Evolutionary conservation across 495 filamentous ascomycete species (phyloP), one percentile per base, ranked within the genome.

Genomic region (Aspergillus wentii): DNA sequence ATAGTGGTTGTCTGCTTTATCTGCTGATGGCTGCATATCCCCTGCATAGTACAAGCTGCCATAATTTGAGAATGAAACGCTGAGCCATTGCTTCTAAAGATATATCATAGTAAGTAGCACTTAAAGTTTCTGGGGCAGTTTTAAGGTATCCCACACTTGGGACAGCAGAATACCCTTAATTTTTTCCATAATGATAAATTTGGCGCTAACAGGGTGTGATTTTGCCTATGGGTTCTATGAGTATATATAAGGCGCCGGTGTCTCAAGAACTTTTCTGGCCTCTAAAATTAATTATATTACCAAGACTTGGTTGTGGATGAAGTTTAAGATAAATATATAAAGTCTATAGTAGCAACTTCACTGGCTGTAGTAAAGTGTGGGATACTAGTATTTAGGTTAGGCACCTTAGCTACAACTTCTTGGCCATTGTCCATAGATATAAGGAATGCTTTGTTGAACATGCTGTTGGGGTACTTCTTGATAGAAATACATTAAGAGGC

Each of bases 261-360:
- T 33, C 43, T 53, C 42, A 22, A 62, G 52, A 14, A 60, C 29
- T 45, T 16, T 14, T 43, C n/a, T n/a, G n/a, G n/a, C n/a, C n/a
- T n/a, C n/a, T n/a, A n/a, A n/a, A n/a, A n/a, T n/a, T n/a, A n/a
- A n/a, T n/a, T n/a, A n/a, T n/a, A n/a, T n/a, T n/a, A n/a, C n/a
- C n/a, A n/a, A n/a, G n/a, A n/a, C n/a, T n/a, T n/a, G n/a, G n/a
- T n/a, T n/a, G n/a, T n/a, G n/a, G n/a, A n/a, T n/a, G n/a, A n/a
- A n/a, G n/a, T n/a, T n/a, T n/a, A n/a, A n/a, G n/a, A n/a, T n/a
- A n/a, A n/a, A n/a, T 55, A 51, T 29, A 65, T 33, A 54, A 61
- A 63, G 38, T 44, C 38, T 42, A 71, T 58, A 4, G 67, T 72
- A 14, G 68, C 68, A 13, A 68, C 65, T 45, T 72, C 67, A 46